These are phyloP conservation scores for Lactarius indigo DNA, from an alignment of 768 basidiomycete genomes.

Conservation along the genomic window DNA sequence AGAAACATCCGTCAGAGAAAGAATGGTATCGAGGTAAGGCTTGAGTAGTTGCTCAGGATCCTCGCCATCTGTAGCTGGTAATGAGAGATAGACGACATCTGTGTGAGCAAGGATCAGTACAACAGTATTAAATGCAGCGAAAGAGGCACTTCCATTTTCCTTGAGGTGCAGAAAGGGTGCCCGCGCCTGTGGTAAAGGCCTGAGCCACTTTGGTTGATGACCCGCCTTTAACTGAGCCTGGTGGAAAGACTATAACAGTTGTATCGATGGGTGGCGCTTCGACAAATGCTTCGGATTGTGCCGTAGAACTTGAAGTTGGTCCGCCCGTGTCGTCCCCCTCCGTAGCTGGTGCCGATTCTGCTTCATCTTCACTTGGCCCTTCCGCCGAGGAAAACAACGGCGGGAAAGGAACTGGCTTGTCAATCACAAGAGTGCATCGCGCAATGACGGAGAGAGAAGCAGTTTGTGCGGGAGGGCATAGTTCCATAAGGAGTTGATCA, in stretches of 20 bases:
- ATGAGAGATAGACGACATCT: conserved; percentile 27
- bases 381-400: conserved; percentile 33
- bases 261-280: conserved; percentile 47
- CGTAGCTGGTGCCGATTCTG: conserved; percentile 20
- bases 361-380: conserved; percentile 25
- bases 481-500: conserved; percentile 28
- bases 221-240: conserved; percentile 47
- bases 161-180: conserved; percentile 67
- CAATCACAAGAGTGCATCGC: conserved; percentile 50
- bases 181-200: conserved; percentile 66
- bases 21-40: conserved; percentile 31
- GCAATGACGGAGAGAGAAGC: conserved; percentile 33
- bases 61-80: conserved; percentile 19
- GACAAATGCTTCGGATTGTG: neutral
- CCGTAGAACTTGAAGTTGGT: neutral
- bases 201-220: conserved; percentile 50
- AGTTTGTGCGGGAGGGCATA: neutral
- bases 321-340: neutral
- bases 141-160: conserved; percentile 57
- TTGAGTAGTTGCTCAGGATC: conserved; percentile 26
- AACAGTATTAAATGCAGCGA: neutral
- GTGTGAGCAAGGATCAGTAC: neutral
- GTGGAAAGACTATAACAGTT: conserved; percentile 71
- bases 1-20: conserved; percentile 12
- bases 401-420: conserved; percentile 37